Conservation (phyloP, 1,284 basidiomycete species). For the Neotropicomus parvogracilis region DNA sequence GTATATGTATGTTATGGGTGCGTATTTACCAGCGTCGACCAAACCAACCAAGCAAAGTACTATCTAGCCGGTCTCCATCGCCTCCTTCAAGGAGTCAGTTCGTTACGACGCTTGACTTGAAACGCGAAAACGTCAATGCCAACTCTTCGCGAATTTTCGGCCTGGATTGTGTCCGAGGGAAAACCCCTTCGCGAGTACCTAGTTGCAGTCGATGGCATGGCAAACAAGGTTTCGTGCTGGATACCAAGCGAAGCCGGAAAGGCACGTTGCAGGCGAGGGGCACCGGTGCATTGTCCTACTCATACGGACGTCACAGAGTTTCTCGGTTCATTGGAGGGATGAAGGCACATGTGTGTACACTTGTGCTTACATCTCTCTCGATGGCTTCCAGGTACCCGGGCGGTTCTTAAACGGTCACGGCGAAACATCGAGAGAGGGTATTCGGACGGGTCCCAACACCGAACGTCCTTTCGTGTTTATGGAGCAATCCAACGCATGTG, state of each 20-base stretch:
- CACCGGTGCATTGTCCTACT: background rate
- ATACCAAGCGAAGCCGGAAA: slow-evolving; percentile 56
- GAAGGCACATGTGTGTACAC: slow-evolving; percentile 49
- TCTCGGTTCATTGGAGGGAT: slow-evolving; percentile 60
- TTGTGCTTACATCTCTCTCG: slow-evolving; percentile 55
- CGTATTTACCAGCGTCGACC: slow-evolving; percentile 5
- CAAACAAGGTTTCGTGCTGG: slow-evolving; percentile 56
- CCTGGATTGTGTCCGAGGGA: slow-evolving; percentile 57
- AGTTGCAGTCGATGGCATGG: slow-evolving; percentile 40
- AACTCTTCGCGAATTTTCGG: slow-evolving; percentile 56
- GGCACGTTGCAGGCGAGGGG: slow-evolving; percentile 33
- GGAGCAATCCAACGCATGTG: slow-evolving; percentile 35
- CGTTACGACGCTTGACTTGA: too few species aligned
- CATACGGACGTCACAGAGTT: too few species aligned
- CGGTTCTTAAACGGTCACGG: slow-evolving; percentile 56
- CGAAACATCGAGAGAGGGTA: slow-evolving; percentile 42
- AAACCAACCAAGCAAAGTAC: background rate
- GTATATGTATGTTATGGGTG: slow-evolving; percentile 6
- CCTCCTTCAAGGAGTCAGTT: too few species aligned
- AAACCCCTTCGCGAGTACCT: slow-evolving; percentile 50
- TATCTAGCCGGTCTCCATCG: background rate
- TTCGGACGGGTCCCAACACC: slow-evolving; percentile 42
- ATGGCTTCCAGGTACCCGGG: slow-evolving; percentile 57
- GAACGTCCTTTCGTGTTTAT: slow-evolving; percentile 60
- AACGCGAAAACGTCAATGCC: slow-evolving; percentile 36